phyloP scores from a whole-genome alignment of 192 early-diverging fungal species.

The Coemansia sp. region DNA sequence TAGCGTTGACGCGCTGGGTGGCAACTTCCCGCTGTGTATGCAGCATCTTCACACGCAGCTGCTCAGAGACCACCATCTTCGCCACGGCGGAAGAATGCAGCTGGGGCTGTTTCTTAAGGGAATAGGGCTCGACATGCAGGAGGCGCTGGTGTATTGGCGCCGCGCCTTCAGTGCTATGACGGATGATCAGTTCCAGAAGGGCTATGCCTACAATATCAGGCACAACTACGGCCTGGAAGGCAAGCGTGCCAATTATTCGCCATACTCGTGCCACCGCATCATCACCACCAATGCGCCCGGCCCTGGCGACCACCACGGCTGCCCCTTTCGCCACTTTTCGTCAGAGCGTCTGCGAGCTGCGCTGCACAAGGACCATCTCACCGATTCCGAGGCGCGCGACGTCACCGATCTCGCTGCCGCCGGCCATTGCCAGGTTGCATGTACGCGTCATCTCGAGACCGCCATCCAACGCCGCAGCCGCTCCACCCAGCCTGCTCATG shows the following conservation, averaged over 20 bases:
- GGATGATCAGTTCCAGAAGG: slow-evolving; percentile 91
- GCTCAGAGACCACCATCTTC: slow-evolving; percentile 73
- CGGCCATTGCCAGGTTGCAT: slow-evolving; percentile 92
- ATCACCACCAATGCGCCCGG: slow-evolving; percentile 79
- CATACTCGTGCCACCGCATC: slow-evolving; percentile 86
- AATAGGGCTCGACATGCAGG: slow-evolving; percentile 83
- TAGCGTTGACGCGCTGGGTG: slow-evolving; percentile 66
- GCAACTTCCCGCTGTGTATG: slow-evolving; percentile 94
- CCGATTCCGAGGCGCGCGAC: slow-evolving; percentile 64
- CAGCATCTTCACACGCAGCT: slow-evolving; percentile 74
- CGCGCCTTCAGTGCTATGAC: slow-evolving; percentile 75
- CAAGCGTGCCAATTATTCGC: slow-evolving; percentile 74
- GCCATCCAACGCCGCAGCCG: slow-evolving; percentile 44
- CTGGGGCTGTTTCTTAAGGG: slow-evolving; percentile 95
- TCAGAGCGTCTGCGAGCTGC: slow-evolving; percentile 62
- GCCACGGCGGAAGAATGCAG: slow-evolving; percentile 87
- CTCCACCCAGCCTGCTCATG: slow-evolving; percentile 8
- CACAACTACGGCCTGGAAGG: slow-evolving; percentile 98
- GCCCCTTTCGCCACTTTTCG: slow-evolving; percentile 89
- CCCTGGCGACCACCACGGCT: slow-evolving; percentile 89
- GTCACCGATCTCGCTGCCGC: slow-evolving; percentile 66
- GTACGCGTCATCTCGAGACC: slow-evolving; percentile 84
- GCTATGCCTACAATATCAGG: slow-evolving; percentile 92
- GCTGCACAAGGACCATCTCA: slow-evolving; percentile 60
- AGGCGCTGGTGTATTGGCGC: slow-evolving; percentile 92